Evolutionary conservation across 306 rosid genomes (phyloP).

Genomic region (Hippophae gyantsensis): DNA sequence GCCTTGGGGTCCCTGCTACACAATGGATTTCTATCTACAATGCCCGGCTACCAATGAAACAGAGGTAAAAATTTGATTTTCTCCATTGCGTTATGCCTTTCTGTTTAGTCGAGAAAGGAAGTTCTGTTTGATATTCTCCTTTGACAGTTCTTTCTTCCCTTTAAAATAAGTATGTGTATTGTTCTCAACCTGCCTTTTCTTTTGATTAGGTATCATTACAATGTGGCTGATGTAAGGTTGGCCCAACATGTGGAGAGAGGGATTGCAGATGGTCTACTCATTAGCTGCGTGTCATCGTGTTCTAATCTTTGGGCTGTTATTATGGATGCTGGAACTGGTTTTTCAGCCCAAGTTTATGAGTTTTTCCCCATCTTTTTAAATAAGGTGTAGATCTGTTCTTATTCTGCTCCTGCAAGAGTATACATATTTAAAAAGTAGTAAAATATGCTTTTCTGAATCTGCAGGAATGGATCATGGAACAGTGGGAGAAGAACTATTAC

Average conservation of each 20-base stretch:
- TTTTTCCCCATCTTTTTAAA: constrained; percentile 71
- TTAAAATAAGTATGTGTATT: too few species aligned
- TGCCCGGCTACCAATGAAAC: constrained; percentile 90
- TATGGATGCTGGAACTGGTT: constrained; percentile 97
- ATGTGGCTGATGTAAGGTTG: constrained; percentile 76
- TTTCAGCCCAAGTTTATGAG: constrained; percentile 70
- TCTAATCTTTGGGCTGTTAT: constrained; percentile 95
- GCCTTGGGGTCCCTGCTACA: constrained; percentile 84
- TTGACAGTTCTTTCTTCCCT: too few species aligned
- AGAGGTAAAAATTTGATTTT: constrained; percentile 40
- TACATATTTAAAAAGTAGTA: too few species aligned
- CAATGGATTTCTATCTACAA: constrained; percentile 95
- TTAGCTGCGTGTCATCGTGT: constrained; percentile 85
- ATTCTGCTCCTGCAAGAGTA: too few species aligned
- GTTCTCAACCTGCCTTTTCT: constrained; percentile 7
- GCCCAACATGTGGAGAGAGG: constrained; percentile 91
- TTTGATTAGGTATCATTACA: constrained; percentile 71
- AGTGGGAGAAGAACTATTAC: constrained; percentile 61
- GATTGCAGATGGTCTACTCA: constrained; percentile 82
- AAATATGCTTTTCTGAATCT: constrained; percentile 2
- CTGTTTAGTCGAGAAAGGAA: too few species aligned
- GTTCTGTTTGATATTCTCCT: too few species aligned
- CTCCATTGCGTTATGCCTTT: too few species aligned
- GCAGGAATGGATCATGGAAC: constrained; percentile 69
- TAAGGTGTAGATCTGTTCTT: constrained; percentile 48